Base-by-base conservation (phyloP, 768 basidiomycete species). In the Lentinula guzmanii region DNA sequence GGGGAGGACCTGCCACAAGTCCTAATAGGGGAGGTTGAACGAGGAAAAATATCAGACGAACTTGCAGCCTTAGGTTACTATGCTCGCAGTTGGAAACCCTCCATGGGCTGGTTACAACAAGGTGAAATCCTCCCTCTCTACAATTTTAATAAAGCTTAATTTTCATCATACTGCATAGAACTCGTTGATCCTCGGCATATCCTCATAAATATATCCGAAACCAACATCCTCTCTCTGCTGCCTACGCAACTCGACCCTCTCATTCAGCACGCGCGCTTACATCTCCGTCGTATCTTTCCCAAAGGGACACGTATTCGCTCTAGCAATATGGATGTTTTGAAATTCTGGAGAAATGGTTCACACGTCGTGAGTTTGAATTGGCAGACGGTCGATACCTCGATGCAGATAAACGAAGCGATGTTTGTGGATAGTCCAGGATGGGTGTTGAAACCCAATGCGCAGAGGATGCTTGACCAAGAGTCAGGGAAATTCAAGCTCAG, bases 401-500 rank as follows among this genome's bases (percentile, higher is more conserved):
- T 83, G 79, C 83, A 84, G 64, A 67, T 87, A 24, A 86, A 86
- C 64, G 86, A 86, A 68, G 86, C 77, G 0, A 77, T 87, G 79
- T 87, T 86, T 66, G 76, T 76, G 0, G 86, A 82, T 0, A 81
- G 76, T 3, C 66, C 70, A 2, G 86, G 85, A 1, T 87, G 82
- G 83, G 78, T 83, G 1, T 68, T 76, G 37, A 84, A 83, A 64
- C 84, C 85, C 1, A 28, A 56, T 15, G 37, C 37, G 3, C 64
- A 65, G 11, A 50, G 61, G 21, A 58, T 75, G 62, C 58, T 70
- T 64, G 72, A 67, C 37, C 56, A 57, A 37, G 65, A 52, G 7
- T 24, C 13, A n/a, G 11, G 61, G 42, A 66, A 60, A 31, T 31
- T 70, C 56, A 69, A 54, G 62, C 58, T 78, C 33, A 64, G 9